Base-by-base conservation (phyloP, 345 rosid genomes). In the Excoecaria cochinchinensis region DNA sequence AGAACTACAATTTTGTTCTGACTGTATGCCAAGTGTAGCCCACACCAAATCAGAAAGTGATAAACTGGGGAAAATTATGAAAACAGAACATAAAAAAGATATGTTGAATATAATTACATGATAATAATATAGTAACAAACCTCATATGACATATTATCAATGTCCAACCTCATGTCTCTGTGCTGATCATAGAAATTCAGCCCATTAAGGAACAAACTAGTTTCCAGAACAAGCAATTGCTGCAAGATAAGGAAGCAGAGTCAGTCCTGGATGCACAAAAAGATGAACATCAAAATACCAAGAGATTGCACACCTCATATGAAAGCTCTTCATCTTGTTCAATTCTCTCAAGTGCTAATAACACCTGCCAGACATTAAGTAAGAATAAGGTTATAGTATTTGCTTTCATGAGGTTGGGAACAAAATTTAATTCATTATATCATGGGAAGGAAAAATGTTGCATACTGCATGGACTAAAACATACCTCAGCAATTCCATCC, bases 71-170 rank as follows among this genome's bases (percentile, higher is more conserved):
- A 25, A 57, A 36, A 21, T 57, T 65, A 10, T 16, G n/a, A 25
- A 15, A 53, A 47, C n/a, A n/a, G 3, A 31, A 24, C 44, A 31
- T 21, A 22, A 31, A 64, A n/a, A 53, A 64, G 46, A 53, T 22
- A 48, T 4, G 40, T 48, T n/a, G 58, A 72, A 67, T 53, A 31
- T 31, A 2, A 31, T 31, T 31, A 31, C 31, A 31, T 2, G 2
- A 31, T 31, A 31, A 31, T 1, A 31, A 31, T 31, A 63, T 19
- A 19, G 77, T 48, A 67, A 82, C 89, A 76, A 59, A 93, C 99
- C 98, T 96, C 98, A 71, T 95, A 95, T 44, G 99, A 91, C 99
- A 93, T 93, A 83, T 89, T 82, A 80, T 95, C 99, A 42, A 95
- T 93, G 85, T 95, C 97, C 64, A 93, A 88, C 83, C 99, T 91